Conservation (phyloP, 2,329 filamentous ascomycete species). For the Penicillium hesseltinei region DNA sequence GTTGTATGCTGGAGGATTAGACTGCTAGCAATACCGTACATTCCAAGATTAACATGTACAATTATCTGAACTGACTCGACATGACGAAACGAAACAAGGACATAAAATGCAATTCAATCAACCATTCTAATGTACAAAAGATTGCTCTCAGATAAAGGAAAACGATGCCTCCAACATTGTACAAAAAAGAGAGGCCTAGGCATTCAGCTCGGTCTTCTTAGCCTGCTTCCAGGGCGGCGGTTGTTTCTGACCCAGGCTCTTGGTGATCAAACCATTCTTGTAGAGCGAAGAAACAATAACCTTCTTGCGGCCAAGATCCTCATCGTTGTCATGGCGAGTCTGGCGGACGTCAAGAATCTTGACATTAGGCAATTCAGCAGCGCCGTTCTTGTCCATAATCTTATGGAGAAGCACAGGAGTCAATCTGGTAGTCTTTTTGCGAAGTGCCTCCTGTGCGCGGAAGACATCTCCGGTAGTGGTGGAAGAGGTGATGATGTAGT, state of each 20-base stretch:
- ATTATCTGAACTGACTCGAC: neutral
- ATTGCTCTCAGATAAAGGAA: slow-evolving; percentile 14
- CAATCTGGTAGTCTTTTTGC: slow-evolving; percentile 7
- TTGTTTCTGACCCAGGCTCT: slow-evolving; percentile 7
- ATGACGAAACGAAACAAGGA: neutral
- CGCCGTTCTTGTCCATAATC: slow-evolving; percentile 49
- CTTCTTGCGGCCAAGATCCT: slow-evolving; percentile 73
- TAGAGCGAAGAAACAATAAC: slow-evolving; percentile 69
- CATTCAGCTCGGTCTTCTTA: neutral
- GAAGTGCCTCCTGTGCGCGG: slow-evolving; percentile 5
- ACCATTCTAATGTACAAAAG: slow-evolving; percentile 28
- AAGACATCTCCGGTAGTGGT: slow-evolving; percentile 57
- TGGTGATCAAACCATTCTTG: slow-evolving; percentile 59
- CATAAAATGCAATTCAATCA: slow-evolving; percentile 10
- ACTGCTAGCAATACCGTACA: neutral
- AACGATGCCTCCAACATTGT: slow-evolving; percentile 1
- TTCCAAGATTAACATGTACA: slow-evolving; percentile 3
- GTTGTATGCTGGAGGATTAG: neutral
- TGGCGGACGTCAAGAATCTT: slow-evolving; percentile 62
- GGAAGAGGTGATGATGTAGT: slow-evolving; percentile 62
- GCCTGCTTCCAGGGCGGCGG: neutral
- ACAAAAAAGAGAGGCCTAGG: slow-evolving; percentile 10
- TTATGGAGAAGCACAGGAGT: slow-evolving; percentile 52
- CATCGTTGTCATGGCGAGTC: slow-evolving; percentile 70
- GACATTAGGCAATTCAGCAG: slow-evolving; percentile 64